Percentiles rank a stretch among this genome's conserved stretches.
Evolutionary conservation across 805 yeast species (phyloP).

Genomic region (Saturnispora hagleri): DNA sequence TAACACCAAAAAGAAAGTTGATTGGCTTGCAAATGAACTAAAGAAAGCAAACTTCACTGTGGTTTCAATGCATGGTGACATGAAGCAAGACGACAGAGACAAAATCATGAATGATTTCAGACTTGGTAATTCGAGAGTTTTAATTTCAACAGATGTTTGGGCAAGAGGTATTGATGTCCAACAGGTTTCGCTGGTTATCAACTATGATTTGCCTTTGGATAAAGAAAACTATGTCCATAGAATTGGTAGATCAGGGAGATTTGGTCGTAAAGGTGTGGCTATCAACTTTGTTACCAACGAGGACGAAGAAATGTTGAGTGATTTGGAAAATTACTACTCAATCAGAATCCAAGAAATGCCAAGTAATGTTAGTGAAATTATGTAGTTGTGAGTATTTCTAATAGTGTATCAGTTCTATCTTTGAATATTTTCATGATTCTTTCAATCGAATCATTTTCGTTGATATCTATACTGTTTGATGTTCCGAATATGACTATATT

Average conservation of each 20-base stretch:
- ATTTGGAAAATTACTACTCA: conserved; percentile 63
- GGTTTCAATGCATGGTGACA: conserved; percentile 93
- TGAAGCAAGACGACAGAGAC: conserved; percentile 93
- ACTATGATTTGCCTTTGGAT: conserved; percentile 89
- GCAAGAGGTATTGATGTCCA: conserved; percentile 99
- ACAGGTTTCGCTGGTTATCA: conserved; percentile 91
- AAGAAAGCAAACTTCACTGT: conserved; percentile 80
- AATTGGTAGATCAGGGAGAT: conserved; percentile 96
- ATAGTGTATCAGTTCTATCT: conserved; percentile 2
- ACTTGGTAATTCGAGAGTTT: conserved; percentile 83
- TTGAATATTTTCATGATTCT: conserved; percentile 4
- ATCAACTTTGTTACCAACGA: conserved; percentile 83
- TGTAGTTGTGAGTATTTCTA: conserved; percentile 9
- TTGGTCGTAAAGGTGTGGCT: conserved; percentile 98
- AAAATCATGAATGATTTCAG: conserved; percentile 93
- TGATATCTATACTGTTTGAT: not conserved
- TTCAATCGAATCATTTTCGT: not conserved
- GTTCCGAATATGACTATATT: conserved; percentile 6
- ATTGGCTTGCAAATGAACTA: conserved; percentile 77
- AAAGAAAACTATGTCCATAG: conserved; percentile 95
- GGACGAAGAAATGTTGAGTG: conserved; percentile 67
- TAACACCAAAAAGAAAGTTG: conserved; percentile 93
- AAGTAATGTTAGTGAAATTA: conserved; percentile 40
- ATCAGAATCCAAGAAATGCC: conserved; percentile 75
- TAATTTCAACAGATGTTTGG: conserved; percentile 94